Conservation (phyloP, 1,284 basidiomycete genomes). For the Ceratobasidium sp. region DNA sequence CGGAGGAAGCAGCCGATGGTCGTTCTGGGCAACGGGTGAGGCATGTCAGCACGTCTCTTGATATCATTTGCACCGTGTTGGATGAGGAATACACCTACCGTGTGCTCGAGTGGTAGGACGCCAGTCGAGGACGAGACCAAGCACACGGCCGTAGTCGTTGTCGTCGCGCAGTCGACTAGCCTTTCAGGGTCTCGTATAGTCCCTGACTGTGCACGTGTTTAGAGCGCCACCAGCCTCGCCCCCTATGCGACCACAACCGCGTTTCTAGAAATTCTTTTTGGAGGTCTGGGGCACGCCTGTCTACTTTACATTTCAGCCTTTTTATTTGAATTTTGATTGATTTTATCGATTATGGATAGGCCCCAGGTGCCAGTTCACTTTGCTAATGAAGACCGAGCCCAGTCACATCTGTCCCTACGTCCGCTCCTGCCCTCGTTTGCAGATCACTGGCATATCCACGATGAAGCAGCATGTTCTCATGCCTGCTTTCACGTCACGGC, state of each 20-base stretch:
- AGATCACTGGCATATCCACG: background rate
- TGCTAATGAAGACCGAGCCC: background rate
- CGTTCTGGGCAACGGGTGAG: conserved; percentile 14
- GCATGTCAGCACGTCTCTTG: background rate
- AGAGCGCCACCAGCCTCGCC: conserved; percentile 19
- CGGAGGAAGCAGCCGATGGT: conserved; percentile 16
- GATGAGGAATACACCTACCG: background rate
- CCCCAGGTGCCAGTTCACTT: too few species aligned
- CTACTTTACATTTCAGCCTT: background rate
- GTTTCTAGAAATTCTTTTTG: conserved; percentile 9
- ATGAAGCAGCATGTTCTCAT: background rate
- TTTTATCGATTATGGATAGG: too few species aligned
- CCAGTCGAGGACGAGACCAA: background rate
- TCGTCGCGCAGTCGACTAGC: background rate
- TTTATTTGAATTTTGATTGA: too few species aligned
- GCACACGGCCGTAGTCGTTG: background rate
- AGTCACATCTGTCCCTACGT: background rate
- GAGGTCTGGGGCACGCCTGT: background rate
- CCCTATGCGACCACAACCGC: background rate
- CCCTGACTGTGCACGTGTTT: conserved; percentile 15
- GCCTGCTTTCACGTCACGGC: background rate
- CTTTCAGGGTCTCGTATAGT: background rate
- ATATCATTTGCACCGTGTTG: too few species aligned
- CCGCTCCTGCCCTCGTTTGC: background rate
- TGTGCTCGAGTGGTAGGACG: background rate